A percentile compares a stretch with the other conserved stretches of the same genome.
Conservation (phyloP, 73 alveolate species). For the Symbiodinium natans region DNA sequence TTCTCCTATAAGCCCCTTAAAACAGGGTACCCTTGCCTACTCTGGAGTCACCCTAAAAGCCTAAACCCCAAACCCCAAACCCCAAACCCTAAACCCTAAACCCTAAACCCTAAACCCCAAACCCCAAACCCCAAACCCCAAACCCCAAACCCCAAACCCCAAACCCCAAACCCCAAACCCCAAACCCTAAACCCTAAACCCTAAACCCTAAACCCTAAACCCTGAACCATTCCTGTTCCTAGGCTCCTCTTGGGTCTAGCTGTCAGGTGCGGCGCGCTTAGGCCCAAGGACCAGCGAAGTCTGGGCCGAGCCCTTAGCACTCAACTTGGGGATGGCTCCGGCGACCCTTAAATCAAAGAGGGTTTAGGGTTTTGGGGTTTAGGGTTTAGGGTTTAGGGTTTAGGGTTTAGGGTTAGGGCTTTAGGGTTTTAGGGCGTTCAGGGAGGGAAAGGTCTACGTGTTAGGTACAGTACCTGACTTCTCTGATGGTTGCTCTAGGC, state of each 20-base stretch:
- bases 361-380: background rate
- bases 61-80: too few relatives aligned
- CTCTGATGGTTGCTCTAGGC: too few relatives aligned
- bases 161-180: background rate
- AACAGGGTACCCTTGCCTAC: too few relatives aligned
- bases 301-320: background rate
- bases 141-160: background rate
- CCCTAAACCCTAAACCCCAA: too few relatives aligned
- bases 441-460: too few relatives aligned
- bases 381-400: background rate
- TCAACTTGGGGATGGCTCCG: background rate
- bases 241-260: background rate
- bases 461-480: too few relatives aligned
- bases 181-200: background rate
- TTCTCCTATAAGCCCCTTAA: too few relatives aligned
- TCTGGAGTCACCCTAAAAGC: too few relatives aligned
- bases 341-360: background rate
- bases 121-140: background rate
- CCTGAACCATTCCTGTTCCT: background rate
- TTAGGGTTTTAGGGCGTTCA: background rate
- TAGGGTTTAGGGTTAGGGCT: background rate
- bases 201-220: background rate
- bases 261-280: background rate
- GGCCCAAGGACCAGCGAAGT: background rate
- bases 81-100: too few relatives aligned